Evolutionary conservation across 441 rosid genomes (phyloP).

Genomic region (Mallotus japonicus): DNA sequence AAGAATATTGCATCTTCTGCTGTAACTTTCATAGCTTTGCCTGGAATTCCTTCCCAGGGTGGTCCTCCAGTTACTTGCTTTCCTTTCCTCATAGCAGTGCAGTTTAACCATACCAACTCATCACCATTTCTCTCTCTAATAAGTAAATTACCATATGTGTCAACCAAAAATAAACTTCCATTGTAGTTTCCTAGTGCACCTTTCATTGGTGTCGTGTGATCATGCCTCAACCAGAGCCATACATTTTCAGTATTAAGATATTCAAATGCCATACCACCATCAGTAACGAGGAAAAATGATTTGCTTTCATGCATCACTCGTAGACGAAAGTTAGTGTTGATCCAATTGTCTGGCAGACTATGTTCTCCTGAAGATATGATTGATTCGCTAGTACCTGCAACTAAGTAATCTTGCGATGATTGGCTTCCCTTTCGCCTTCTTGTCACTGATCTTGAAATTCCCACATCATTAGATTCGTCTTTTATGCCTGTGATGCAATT

Average conservation of each 20-base stretch:
- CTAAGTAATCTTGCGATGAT: slow-evolving; percentile 41
- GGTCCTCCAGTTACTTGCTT: slow-evolving; percentile 55
- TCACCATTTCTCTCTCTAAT: slow-evolving; percentile 52
- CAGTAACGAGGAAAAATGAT: slow-evolving; percentile 57
- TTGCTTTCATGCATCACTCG: slow-evolving; percentile 54
- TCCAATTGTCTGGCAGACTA: slow-evolving; percentile 38
- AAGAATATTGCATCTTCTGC: slow-evolving; percentile 65
- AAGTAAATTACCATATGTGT: slow-evolving; percentile 46
- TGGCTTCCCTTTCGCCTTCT: slow-evolving; percentile 49
- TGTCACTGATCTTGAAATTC: slow-evolving; percentile 36
- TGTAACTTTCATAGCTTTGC: slow-evolving; percentile 44
- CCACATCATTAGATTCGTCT: slow-evolving; percentile 47
- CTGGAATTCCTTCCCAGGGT: slow-evolving; percentile 64
- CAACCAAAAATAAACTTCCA: slow-evolving; percentile 61
- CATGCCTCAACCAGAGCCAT: slow-evolving; percentile 71
- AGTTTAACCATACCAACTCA: slow-evolving; percentile 59
- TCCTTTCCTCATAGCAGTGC: slow-evolving; percentile 61
- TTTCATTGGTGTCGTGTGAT: slow-evolving; percentile 58
- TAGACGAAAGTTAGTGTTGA: slow-evolving; percentile 44
- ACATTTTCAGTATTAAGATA: slow-evolving; percentile 54
- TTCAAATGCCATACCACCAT: slow-evolving; percentile 54
- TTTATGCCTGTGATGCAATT: slow-evolving; percentile 57
- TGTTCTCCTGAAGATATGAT: slow-evolving; percentile 28
- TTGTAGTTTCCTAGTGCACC: slow-evolving; percentile 63
- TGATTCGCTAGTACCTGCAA: slow-evolving; percentile 26